Evolutionary conservation across 768 basidiomycete genomes (phyloP).

Genomic region (Mycena belliarum): DNA sequence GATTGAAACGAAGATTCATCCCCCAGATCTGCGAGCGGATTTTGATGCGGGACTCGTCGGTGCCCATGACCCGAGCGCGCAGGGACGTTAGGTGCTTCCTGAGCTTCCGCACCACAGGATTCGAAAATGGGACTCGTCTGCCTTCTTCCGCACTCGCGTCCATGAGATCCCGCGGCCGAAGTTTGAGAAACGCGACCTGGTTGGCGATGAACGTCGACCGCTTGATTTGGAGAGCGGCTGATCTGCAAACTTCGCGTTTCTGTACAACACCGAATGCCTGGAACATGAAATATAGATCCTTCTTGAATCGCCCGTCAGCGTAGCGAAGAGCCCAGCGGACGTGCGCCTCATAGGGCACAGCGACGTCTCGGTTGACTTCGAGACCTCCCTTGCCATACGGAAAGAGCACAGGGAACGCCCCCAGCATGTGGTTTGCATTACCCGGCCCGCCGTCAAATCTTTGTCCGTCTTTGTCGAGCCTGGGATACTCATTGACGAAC

Average conservation of each 20-base stretch:
- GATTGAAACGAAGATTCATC: constrained; percentile 28
- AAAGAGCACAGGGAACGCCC: no score
- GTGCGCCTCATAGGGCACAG: constrained; percentile 30
- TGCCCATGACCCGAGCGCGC: constrained; percentile 27
- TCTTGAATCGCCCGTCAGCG: constrained; percentile 29
- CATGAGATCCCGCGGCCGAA: constrained; percentile 32
- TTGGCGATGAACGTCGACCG: constrained; percentile 25
- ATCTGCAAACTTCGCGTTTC: constrained; percentile 27
- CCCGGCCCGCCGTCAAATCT: constrained; percentile 23
- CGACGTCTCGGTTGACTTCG: constrained; percentile 22
- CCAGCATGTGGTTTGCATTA: constrained; percentile 30
- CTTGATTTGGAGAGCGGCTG: constrained; percentile 34
- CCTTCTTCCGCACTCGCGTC: constrained; percentile 37
- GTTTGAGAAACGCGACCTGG: constrained; percentile 18
- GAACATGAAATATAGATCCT: constrained; percentile 30
- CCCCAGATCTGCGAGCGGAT: constrained; percentile 39
- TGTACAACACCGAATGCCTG: constrained; percentile 33
- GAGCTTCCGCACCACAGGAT: constrained; percentile 29
- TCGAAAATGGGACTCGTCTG: constrained; percentile 17
- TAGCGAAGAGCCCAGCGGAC: constrained; percentile 33
- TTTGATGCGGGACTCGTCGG: constrained; percentile 31
- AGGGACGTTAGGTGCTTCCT: constrained; percentile 28
- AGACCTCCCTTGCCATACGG: no score
- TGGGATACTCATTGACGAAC: constrained; percentile 32
- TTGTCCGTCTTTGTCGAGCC: constrained; percentile 2